phyloP scores from a whole-genome alignment of 1,139 yeast species.

The Blastobotrys proliferans region DNA sequence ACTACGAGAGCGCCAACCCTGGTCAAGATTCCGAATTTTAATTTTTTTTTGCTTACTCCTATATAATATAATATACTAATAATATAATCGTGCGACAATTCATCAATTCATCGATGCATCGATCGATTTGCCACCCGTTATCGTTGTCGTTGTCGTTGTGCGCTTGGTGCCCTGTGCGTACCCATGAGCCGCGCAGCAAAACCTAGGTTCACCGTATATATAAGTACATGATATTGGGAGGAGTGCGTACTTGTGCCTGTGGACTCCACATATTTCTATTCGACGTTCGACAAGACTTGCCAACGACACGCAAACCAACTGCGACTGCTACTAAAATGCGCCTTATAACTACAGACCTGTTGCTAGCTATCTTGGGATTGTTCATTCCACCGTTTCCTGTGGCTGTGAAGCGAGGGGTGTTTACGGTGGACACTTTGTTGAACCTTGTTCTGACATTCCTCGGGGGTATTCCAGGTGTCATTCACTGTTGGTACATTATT shows the following conservation, averaged over 20 bases:
- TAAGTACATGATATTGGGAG: too few species aligned
- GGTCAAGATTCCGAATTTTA: constrained; percentile 54
- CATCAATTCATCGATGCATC: too few species aligned
- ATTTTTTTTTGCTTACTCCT: constrained; percentile 1
- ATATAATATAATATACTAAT: too few species aligned
- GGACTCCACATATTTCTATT: too few species aligned
- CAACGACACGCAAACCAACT: neutral
- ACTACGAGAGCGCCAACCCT: constrained; percentile 69
- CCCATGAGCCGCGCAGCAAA: too few species aligned
- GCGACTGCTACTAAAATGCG: neutral
- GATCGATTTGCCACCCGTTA: too few species aligned
- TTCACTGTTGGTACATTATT: constrained; percentile 42
- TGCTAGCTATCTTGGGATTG: constrained; percentile 56
- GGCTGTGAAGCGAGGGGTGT: constrained; percentile 61
- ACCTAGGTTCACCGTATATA: too few species aligned
- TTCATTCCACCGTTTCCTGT: constrained; percentile 72
- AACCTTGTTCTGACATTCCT: constrained; percentile 54
- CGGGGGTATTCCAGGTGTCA: constrained; percentile 69
- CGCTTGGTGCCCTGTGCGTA: too few species aligned
- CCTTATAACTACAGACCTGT: constrained; percentile 37
- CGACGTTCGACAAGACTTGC: neutral
- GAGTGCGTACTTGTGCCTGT: too few species aligned
- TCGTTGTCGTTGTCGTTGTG: too few species aligned
- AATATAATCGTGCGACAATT: too few species aligned
- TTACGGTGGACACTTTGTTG: constrained; percentile 57